Percentiles rank a stretch among this genome's conserved stretches.
Conservation (phyloP, 2,329 filamentous ascomycete genomes). For the Aspergillus fructus region DNA sequence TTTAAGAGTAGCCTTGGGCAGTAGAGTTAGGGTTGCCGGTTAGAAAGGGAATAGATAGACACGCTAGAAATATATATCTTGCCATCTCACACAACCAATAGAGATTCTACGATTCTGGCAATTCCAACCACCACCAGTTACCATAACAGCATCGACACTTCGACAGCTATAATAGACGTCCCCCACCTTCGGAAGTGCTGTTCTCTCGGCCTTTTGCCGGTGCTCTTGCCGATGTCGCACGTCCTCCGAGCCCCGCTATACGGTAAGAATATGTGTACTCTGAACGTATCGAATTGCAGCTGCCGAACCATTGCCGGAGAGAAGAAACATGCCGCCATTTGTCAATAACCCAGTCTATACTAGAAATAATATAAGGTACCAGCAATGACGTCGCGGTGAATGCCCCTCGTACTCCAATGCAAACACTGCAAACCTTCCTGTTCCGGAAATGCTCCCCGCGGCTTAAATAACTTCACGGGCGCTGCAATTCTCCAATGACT, state of each 20-base stretch:
- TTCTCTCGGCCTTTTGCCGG: too few species aligned
- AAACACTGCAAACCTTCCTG: conserved; percentile 16
- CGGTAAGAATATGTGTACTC: too few species aligned
- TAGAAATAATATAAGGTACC: neutral
- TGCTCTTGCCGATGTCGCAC: too few species aligned
- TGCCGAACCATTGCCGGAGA: too few species aligned
- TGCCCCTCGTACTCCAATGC: neutral
- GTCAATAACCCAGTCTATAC: neutral
- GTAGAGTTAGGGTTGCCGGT: neutral
- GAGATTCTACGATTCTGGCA: too few species aligned
- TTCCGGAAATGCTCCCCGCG: conserved; percentile 7
- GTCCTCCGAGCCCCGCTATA: too few species aligned
- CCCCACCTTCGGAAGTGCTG: too few species aligned
- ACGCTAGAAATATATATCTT: neutral
- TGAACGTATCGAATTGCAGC: too few species aligned
- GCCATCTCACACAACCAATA: neutral
- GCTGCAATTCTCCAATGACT: conserved; percentile 2
- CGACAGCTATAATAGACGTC: too few species aligned
- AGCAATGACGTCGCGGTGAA: neutral
- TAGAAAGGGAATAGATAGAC: neutral
- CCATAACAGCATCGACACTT: too few species aligned
- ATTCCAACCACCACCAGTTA: too few species aligned
- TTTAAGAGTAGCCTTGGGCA: conserved; percentile 10
- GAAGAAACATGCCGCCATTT: too few species aligned
- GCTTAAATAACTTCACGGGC: conserved; percentile 4